Percentiles rank a stretch among this genome's conserved stretches.
phyloP scores from a whole-genome alignment of 768 basidiomycete species.

The Phanerodontia chrysosporium region DNA sequence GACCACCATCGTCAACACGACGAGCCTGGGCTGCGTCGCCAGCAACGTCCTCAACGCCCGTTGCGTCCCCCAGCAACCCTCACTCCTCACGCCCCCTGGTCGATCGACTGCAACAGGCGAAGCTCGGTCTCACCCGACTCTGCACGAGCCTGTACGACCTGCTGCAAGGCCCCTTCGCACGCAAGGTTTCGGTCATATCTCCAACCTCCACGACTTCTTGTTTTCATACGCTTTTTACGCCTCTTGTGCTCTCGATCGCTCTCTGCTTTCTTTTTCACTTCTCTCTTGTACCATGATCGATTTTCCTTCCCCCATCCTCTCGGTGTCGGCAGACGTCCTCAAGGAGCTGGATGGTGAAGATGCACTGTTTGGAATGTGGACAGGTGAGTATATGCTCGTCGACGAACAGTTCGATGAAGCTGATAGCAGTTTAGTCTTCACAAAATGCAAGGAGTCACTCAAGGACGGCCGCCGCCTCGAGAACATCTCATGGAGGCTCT shows the following conservation, averaged over 20 bases:
- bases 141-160: neutral
- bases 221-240: conserved; percentile 8
- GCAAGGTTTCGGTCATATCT: neutral
- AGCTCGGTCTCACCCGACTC: neutral
- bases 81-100: neutral
- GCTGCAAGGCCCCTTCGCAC: neutral
- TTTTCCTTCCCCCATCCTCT: conserved; percentile 64
- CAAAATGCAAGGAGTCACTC: conserved; percentile 76
- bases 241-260: conserved; percentile 9
- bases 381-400: conserved; percentile 39
- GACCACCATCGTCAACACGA: conserved; percentile 10
- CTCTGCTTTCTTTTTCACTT: conserved; percentile 5
- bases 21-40: conserved; percentile 1
- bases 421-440: conserved; percentile 53
- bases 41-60: neutral
- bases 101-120: neutral
- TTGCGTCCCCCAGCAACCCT: neutral
- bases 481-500: conserved; percentile 85
- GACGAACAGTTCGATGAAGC: neutral
- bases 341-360: conserved; percentile 65
- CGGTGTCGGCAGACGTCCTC: conserved; percentile 61
- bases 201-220: neutral
- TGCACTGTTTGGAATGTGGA: conserved; percentile 65
- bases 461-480: conserved; percentile 80
- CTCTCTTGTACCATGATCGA: conserved; percentile 37